Evolutionary conservation across 2,329 filamentous ascomycete species (phyloP).

Genomic region (Epicoccum nigrum): DNA sequence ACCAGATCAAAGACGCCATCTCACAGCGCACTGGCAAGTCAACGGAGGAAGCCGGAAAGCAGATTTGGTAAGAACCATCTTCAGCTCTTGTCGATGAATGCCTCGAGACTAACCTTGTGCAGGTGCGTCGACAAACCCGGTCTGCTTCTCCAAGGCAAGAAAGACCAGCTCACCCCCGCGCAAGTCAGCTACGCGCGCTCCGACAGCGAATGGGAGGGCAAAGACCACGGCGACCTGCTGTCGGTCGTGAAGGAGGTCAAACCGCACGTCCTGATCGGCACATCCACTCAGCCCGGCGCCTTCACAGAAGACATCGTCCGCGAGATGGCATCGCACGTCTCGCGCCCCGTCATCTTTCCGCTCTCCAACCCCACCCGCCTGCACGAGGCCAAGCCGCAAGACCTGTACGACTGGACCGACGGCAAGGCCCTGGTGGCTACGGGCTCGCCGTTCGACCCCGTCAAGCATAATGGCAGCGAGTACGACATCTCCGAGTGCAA

Average conservation of each 20-base stretch:
- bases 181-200: conserved; percentile 72
- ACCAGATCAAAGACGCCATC: conserved; percentile 82
- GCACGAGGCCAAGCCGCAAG: conserved; percentile 79
- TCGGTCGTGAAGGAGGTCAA: conserved; percentile 72
- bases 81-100: background rate
- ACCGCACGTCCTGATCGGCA: conserved; percentile 83
- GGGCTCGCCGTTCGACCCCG: conserved; percentile 80
- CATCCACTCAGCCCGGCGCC: conserved; percentile 75
- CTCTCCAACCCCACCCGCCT: conserved; percentile 84
- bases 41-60: conserved; percentile 75
- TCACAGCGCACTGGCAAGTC: conserved; percentile 68
- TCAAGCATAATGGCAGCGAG: conserved; percentile 62
- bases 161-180: conserved; percentile 66
- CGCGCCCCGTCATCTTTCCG: conserved; percentile 84
- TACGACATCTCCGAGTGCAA: conserved; percentile 79
- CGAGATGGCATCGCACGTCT: conserved; percentile 76
- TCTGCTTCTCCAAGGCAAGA: conserved; percentile 69
- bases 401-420: conserved; percentile 78
- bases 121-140: conserved; percentile 79
- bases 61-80: conserved; percentile 67
- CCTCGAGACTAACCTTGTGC: background rate
- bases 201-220: conserved; percentile 66
- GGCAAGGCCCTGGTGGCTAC: conserved; percentile 82
- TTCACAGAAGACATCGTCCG: conserved; percentile 77
- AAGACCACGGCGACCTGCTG: conserved; percentile 64